A percentile compares a stretch with the other conserved stretches of the same genome.
phyloP scores from a whole-genome alignment of 2,329 filamentous ascomycete genomes.

The Apiospora sp. region DNA sequence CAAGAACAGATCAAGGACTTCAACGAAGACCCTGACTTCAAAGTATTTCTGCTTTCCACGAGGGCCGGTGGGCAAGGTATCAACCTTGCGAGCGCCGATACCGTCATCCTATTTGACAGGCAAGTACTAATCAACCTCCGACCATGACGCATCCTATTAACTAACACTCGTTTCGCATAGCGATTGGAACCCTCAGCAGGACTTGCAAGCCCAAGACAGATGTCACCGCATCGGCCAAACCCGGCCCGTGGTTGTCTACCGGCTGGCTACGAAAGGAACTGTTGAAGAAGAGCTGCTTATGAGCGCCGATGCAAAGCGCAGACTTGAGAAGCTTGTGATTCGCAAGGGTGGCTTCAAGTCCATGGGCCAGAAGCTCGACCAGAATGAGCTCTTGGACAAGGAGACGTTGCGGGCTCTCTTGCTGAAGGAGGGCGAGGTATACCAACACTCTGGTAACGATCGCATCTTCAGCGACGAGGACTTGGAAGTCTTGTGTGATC shows the following conservation, averaged over 20 bases:
- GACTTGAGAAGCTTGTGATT: constrained; percentile 93
- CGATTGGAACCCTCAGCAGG: constrained; percentile 99
- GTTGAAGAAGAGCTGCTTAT: constrained; percentile 96
- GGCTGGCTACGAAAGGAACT: constrained; percentile 96
- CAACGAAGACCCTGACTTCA: constrained; percentile 70
- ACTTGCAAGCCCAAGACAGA: constrained; percentile 97
- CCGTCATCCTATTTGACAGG: constrained; percentile 96
- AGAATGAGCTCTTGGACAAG: constrained; percentile 62
- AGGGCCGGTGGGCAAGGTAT: constrained; percentile 97
- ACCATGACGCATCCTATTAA: constrained; percentile 82
- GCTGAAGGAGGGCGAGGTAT: constrained; percentile 75
- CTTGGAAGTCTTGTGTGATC: constrained; percentile 79
- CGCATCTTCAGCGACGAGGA: constrained; percentile 79
- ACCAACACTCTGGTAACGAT: constrained; percentile 64
- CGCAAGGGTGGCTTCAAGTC: constrained; percentile 87
- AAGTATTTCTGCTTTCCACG: constrained; percentile 90
- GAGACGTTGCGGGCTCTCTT: constrained; percentile 69
- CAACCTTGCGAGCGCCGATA: constrained; percentile 98
- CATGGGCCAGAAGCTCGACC: constrained; percentile 67
- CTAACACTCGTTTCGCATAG: constrained; percentile 74
- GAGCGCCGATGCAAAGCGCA: constrained; percentile 89
- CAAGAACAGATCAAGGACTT: constrained; percentile 77
- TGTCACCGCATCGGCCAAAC: constrained; percentile 98
- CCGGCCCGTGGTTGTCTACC: constrained; percentile 93
- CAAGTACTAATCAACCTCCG: constrained; percentile 86